phyloP scores from a whole-genome alignment of 495 filamentous ascomycete genomes.

The Elaphomyces granulatus region DNA sequence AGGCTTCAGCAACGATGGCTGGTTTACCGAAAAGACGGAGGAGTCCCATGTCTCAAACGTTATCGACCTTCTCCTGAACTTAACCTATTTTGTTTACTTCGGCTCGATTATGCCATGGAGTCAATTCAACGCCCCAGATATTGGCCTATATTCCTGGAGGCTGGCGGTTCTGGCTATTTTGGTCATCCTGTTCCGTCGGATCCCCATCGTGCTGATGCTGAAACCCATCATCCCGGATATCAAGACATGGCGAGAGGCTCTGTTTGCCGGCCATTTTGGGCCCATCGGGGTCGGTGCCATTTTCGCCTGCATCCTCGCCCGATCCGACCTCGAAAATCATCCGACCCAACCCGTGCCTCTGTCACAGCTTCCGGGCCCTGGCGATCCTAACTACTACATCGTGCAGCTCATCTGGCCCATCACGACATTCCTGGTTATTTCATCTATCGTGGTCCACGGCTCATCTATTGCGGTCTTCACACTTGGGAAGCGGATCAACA shows the following conservation, averaged over 20 bases:
- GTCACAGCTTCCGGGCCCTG: constrained; percentile 38
- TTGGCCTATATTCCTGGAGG: constrained; percentile 74
- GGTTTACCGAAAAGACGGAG: constrained; percentile 97
- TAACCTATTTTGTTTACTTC: constrained; percentile 96
- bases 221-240: constrained; percentile 94
- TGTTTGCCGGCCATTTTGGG: constrained; percentile 97
- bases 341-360: constrained; percentile 58
- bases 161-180: constrained; percentile 79
- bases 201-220: constrained; percentile 84
- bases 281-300: constrained; percentile 97
- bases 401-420: constrained; percentile 90
- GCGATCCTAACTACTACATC: constrained; percentile 46
- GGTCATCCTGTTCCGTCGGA: constrained; percentile 90
- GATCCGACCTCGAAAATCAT: constrained; percentile 70
- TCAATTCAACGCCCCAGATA: constrained; percentile 54
- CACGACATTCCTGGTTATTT: constrained; percentile 83
- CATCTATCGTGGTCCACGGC: constrained; percentile 90
- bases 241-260: constrained; percentile 95
- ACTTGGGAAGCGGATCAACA: constrained; percentile 96
- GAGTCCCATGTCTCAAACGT: constrained; percentile 99
- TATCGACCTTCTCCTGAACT: constrained; percentile 91
- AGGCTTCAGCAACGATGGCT: constrained; percentile 97
- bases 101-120: constrained; percentile 95
- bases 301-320: constrained; percentile 82
- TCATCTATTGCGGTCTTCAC: constrained; percentile 98